phyloP scores from a whole-genome alignment of 2,329 filamentous ascomycete species.

The Paraphaeosphaeria sporulosa region DNA sequence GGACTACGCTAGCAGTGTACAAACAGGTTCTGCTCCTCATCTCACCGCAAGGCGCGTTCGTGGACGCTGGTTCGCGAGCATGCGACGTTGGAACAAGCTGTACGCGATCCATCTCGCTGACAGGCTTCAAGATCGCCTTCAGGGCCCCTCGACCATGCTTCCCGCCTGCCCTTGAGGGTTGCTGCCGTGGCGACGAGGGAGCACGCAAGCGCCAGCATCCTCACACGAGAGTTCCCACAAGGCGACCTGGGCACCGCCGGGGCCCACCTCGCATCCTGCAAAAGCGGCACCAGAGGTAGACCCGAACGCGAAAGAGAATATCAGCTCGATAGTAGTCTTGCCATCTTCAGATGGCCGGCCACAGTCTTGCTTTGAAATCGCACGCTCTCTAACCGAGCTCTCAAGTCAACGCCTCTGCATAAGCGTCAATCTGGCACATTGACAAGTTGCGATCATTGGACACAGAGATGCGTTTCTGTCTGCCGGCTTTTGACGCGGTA shows the following conservation, averaged over 20 bases:
- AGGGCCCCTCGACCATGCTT: constrained; percentile 50
- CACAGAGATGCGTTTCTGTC: constrained; percentile 25
- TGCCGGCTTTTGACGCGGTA: constrained; percentile 43
- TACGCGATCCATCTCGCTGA: constrained; percentile 25
- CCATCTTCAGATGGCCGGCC: constrained; percentile 24
- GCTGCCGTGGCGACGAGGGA: constrained; percentile 32
- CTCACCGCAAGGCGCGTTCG: background rate
- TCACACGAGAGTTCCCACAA: constrained; percentile 24
- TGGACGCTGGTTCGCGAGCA: constrained; percentile 12
- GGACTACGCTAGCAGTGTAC: constrained; percentile 1
- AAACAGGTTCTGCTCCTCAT: background rate
- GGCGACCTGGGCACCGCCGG: constrained; percentile 25
- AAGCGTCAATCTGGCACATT: constrained; percentile 45
- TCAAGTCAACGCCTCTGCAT: constrained; percentile 49
- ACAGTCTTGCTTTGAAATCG: constrained; percentile 44
- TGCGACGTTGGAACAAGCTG: constrained; percentile 31
- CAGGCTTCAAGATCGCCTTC: constrained; percentile 41
- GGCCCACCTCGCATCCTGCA: constrained; percentile 21
- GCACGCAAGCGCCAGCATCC: constrained; percentile 26
- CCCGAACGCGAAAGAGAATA: constrained; percentile 24
- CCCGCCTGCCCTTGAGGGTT: constrained; percentile 46
- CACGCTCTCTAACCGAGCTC: constrained; percentile 41
- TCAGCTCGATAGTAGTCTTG: constrained; percentile 27
- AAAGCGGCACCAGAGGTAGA: constrained; percentile 14
- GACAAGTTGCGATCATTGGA: constrained; percentile 36